Base-by-base conservation (phyloP, 2,329 filamentous ascomycete species). In the Diaporthe vaccinii region DNA sequence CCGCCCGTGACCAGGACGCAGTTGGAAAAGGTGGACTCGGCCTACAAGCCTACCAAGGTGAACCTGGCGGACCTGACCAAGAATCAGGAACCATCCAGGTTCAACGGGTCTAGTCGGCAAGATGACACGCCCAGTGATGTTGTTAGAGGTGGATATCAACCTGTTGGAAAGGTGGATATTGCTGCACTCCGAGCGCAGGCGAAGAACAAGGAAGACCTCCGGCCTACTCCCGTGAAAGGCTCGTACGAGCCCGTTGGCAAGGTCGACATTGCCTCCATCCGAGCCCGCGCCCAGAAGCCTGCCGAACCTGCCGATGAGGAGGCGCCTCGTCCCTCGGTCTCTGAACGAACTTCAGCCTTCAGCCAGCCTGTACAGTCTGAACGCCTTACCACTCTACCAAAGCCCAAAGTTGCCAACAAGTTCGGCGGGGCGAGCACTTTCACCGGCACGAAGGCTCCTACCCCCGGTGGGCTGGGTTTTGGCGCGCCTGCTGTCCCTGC, bases 81-180 rank as follows among this genome's bases (percentile, higher is more conserved):
- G 76, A 92, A 91, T 78, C 89, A 89, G 79, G 89, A 94, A 78
- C 88, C 93, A 15, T 91, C 93, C n/a, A 85, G 90, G 78, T 91
- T 90, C 81, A 86, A 89, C 72, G 84, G 86, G 72, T 83, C 88
- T 41, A 80, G 85, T 55, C 82, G 83, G 71, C 81, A 82, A 51
- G 85, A 89, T 62, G 87, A 90, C 65, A 83, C 84, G 46, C 79
- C 84, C 49, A 78, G 81, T 34, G 93, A 95, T 81, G 90, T 98
- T 28, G 92, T 98, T 70, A 94, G 86, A 81, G 97, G 97, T 59
- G 93, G 90, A 22, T 99, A 99, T 84, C 95, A 98, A 83, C 97
- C 97, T 28, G 87, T 99, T 79, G 97, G 97, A 74, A 98, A 98
- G 86, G 94, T 99, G n/a, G 96, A 99, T 81, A 98, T 99, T 84